phyloP scores from a whole-genome alignment of 768 basidiomycete species.

The Mycena sanguinolenta region DNA sequence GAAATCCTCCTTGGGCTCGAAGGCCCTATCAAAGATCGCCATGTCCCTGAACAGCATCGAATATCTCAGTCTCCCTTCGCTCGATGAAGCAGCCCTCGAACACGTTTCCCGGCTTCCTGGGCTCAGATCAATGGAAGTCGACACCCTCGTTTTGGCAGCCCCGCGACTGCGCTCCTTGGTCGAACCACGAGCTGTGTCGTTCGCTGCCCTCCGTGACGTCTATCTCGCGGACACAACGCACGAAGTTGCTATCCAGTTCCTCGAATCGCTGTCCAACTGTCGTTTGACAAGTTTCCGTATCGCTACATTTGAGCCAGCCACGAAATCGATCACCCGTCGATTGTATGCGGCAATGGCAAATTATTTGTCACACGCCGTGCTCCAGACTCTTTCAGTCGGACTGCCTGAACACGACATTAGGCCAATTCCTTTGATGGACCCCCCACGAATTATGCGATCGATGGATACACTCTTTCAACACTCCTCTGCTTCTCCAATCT shows the following conservation, averaged over 20 bases:
- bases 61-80: not conserved
- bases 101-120: not conserved
- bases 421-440: not conserved
- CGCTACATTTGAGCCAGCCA: not conserved
- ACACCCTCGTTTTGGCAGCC: too few relatives aligned
- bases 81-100: not conserved
- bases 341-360: not conserved
- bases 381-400: not conserved
- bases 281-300: not conserved
- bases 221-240: not conserved
- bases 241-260: not conserved
- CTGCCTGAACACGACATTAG: not conserved
- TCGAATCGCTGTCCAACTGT: not conserved
- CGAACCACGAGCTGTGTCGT: too few relatives aligned
- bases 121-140: not conserved
- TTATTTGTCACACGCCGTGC: not conserved
- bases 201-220: not conserved
- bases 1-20: too few relatives aligned
- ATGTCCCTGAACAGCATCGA: not conserved
- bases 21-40: not conserved
- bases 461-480: not conserved
- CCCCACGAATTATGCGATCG: not conserved
- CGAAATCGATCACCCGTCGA: not conserved
- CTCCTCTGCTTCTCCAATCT: slow-evolving; percentile 5
- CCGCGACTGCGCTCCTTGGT: too few relatives aligned